A percentile compares a stretch with the other conserved stretches of the same genome.
phyloP scores from a whole-genome alignment of 345 rosid genomes.

The Iberis pinnata region DNA sequence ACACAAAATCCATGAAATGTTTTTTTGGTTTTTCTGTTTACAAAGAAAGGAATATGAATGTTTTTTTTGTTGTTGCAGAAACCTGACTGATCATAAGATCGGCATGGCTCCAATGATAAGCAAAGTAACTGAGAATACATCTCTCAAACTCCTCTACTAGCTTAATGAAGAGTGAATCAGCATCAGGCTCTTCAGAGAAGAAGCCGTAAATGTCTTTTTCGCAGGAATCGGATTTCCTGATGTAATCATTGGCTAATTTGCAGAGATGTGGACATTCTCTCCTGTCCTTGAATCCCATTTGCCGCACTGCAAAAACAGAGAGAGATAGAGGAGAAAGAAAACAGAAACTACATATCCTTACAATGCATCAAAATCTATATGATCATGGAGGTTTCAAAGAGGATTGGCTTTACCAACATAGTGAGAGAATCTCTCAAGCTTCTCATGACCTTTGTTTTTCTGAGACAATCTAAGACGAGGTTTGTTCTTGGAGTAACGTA shows the following conservation, averaged over 20 bases:
- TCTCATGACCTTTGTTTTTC: conserved; percentile 42
- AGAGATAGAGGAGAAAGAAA: background rate
- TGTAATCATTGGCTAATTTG: conserved; percentile 77
- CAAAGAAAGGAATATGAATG: conserved; percentile 1
- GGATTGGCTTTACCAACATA: conserved; percentile 60
- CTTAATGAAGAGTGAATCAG: conserved; percentile 71
- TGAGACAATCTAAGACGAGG: conserved; percentile 46
- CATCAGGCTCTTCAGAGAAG: conserved; percentile 53
- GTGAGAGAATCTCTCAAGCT: conserved; percentile 82
- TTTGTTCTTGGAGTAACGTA: conserved; percentile 51
- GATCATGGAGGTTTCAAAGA: conserved; percentile 11
- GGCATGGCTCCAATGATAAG: conserved; percentile 83
- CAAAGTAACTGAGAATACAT: conserved; percentile 89
- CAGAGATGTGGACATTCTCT: conserved; percentile 78
- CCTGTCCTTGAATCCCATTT: conserved; percentile 76
- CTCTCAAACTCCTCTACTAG: conserved; percentile 85
- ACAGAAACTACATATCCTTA: conserved; percentile 11
- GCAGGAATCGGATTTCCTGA: conserved; percentile 52
- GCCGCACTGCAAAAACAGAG: conserved; percentile 52
- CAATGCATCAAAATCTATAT: conserved; percentile 16
- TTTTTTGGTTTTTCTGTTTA: background rate
- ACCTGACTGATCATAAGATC: conserved; percentile 82
- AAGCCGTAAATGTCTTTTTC: conserved; percentile 68
- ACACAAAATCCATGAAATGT: conserved; percentile 9
- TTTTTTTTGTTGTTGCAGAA: background rate